These are phyloP conservation scores for Alternaria gansuensis DNA, from an alignment of 2,329 filamentous ascomycete species.

Conservation along the genomic window DNA sequence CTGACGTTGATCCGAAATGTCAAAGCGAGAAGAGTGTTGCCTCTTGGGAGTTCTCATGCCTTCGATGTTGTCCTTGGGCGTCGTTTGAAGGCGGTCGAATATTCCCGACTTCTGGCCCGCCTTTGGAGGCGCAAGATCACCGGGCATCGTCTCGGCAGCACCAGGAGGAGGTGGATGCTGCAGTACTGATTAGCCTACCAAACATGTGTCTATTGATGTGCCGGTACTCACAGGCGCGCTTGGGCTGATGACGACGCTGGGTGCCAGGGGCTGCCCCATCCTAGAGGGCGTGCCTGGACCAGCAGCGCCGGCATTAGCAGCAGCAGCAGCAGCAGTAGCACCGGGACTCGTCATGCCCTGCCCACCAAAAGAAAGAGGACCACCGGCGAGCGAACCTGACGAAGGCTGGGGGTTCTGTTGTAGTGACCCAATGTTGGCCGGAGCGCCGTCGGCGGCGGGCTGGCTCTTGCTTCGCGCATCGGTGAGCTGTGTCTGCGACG, in stretches of 20 bases:
- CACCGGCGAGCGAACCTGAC: conserved; percentile 41
- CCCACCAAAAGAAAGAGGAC: conserved; percentile 47
- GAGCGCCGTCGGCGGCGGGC: conserved; percentile 55
- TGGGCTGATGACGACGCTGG: conserved; percentile 92
- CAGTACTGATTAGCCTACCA: conserved; percentile 19
- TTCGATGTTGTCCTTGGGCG: conserved; percentile 95
- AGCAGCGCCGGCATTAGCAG: conserved; percentile 59
- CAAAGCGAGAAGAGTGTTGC: conserved; percentile 96
- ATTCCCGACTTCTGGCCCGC: conserved; percentile 87
- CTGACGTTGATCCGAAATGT: conserved; percentile 89
- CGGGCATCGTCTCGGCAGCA: conserved; percentile 95
- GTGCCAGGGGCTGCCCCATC: conserved; percentile 71
- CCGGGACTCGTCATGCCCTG: conserved; percentile 43
- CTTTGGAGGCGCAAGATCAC: conserved; percentile 93
- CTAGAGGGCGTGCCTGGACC: conserved; percentile 68
- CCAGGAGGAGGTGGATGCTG: conserved; percentile 93
- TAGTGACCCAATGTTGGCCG: conserved; percentile 36
- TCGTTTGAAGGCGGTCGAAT: conserved; percentile 88
- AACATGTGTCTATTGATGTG: neutral
- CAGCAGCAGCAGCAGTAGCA: conserved; percentile 59
- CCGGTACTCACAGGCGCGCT: conserved; percentile 71
- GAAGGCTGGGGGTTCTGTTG: conserved; percentile 47
- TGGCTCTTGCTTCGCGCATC: conserved; percentile 85
- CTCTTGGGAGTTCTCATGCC: conserved; percentile 94
- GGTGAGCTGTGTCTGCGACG: conserved; percentile 85